phyloP scores from a whole-genome alignment of 2,329 filamentous ascomycete genomes.

The Aulographum hederae region DNA sequence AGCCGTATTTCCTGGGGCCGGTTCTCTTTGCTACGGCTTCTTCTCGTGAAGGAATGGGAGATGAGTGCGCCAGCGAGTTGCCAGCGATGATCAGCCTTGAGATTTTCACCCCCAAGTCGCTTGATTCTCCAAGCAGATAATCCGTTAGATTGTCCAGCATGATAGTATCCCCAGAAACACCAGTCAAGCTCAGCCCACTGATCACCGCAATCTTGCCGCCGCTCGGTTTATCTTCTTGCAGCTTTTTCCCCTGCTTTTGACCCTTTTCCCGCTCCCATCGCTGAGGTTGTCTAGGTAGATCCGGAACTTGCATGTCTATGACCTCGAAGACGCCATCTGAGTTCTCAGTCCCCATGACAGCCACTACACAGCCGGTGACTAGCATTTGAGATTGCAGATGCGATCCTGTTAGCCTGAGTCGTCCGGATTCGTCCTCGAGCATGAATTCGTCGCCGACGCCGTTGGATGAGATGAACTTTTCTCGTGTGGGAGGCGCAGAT shows the following conservation, averaged over 20 bases:
- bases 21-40: slow-evolving; percentile 24
- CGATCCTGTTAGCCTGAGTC: slow-evolving; percentile 60
- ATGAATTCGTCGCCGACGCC: slow-evolving; percentile 47
- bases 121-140: slow-evolving; percentile 69
- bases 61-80: slow-evolving; percentile 51
- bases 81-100: slow-evolving; percentile 80
- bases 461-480: slow-evolving; percentile 54
- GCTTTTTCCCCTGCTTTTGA: slow-evolving; percentile 18
- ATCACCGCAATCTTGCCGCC: slow-evolving; percentile 67
- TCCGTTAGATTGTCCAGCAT: slow-evolving; percentile 65
- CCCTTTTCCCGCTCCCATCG: slow-evolving; percentile 55
- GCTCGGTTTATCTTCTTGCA: slow-evolving; percentile 23
- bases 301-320: slow-evolving; percentile 74
- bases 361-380: slow-evolving; percentile 84
- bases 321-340: slow-evolving; percentile 82
- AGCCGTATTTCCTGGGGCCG: slow-evolving; percentile 69
- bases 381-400: slow-evolving; percentile 50
- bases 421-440: slow-evolving; percentile 89
- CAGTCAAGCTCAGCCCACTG: slow-evolving; percentile 72
- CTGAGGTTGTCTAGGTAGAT: slow-evolving; percentile 63
- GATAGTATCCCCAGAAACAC: slow-evolving; percentile 54
- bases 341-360: slow-evolving; percentile 91
- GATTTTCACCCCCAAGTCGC: slow-evolving; percentile 45
- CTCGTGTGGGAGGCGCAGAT: slow-evolving; percentile 55
- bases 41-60: slow-evolving; percentile 26